phyloP scores from a whole-genome alignment of 2,329 filamentous ascomycete genomes.

The Herpotrichia juniperi region DNA sequence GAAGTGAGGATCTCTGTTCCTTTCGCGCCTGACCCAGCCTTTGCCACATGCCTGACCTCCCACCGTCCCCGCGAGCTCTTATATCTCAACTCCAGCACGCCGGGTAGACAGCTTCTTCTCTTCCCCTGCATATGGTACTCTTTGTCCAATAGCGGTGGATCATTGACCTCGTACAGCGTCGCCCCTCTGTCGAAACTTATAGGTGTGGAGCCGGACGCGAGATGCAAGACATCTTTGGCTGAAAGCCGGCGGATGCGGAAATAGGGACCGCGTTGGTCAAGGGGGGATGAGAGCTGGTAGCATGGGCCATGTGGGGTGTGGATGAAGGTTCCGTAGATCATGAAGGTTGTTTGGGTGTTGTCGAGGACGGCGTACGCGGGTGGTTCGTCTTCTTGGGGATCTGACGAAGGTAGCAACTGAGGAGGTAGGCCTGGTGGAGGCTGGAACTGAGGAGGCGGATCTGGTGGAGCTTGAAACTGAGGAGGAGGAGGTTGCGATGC shows the following conservation, averaged over 20 bases:
- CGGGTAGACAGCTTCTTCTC: constrained; percentile 17
- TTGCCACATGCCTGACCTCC: constrained; percentile 23
- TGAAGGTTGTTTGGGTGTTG: constrained; percentile 26
- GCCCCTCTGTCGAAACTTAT: constrained; percentile 23
- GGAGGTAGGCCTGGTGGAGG: neutral
- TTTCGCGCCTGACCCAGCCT: constrained; percentile 12
- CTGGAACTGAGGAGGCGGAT: neutral
- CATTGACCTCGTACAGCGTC: constrained; percentile 31
- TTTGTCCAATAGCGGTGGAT: constrained; percentile 27
- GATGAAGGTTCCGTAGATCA: constrained; percentile 33
- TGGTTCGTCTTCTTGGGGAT: constrained; percentile 9
- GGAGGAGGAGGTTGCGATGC: neutral
- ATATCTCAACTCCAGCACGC: constrained; percentile 25
- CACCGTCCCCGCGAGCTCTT: constrained; percentile 16
- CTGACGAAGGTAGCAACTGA: neutral
- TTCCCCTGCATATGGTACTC: constrained; percentile 29
- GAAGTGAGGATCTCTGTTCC: constrained; percentile 11
- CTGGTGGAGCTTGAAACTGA: neutral
- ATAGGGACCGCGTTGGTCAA: constrained; percentile 22
- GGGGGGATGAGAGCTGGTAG: constrained; percentile 34
- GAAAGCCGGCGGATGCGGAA: constrained; percentile 27
- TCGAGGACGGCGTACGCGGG: constrained; percentile 32
- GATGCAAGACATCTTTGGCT: constrained; percentile 25
- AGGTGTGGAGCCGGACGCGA: constrained; percentile 10
- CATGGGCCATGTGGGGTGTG: constrained; percentile 26